Percentiles rank a stretch among this genome's conserved stretches.
Evolutionary conservation across 2,329 filamentous ascomycete species (phyloP).

Genomic region (Aspergillus eucalypticola): DNA sequence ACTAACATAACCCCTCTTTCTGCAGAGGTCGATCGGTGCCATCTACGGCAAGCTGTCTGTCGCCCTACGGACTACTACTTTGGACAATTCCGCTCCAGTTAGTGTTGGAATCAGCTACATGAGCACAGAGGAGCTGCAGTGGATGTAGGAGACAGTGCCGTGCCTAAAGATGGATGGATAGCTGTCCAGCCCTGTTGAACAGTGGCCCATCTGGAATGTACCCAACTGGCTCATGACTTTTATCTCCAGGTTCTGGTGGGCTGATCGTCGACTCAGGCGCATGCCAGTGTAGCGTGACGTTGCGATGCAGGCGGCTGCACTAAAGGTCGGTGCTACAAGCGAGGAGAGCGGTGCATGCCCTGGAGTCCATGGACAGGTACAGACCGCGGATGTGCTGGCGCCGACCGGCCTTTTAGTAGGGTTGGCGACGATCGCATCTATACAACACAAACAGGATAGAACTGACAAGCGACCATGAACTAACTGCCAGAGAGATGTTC

Average conservation of each 20-base stretch:
- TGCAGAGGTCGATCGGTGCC: background rate
- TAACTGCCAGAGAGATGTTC: background rate
- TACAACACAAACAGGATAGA: background rate
- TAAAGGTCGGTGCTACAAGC: background rate
- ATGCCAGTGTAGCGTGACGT: constrained; percentile 7
- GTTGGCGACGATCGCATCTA: background rate
- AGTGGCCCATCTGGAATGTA: constrained; percentile 7
- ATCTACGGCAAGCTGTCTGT: background rate
- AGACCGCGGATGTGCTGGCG: constrained; percentile 4
- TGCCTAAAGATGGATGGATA: background rate
- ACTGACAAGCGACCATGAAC: background rate
- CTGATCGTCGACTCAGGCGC: constrained; percentile 7
- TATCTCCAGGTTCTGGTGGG: background rate
- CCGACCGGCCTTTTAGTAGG: background rate
- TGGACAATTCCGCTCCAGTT: background rate
- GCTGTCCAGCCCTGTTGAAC: background rate
- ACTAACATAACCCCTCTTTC: background rate
- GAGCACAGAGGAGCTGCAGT: background rate
- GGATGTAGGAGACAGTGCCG: background rate
- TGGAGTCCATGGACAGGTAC: background rate
- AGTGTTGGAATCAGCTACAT: background rate
- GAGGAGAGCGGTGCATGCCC: background rate
- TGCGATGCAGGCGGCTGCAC: constrained; percentile 4
- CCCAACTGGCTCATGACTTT: background rate
- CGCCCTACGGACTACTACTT: background rate